phyloP scores from a whole-genome alignment of 2,329 filamentous ascomycete genomes.

The Calonectria naviculata region DNA sequence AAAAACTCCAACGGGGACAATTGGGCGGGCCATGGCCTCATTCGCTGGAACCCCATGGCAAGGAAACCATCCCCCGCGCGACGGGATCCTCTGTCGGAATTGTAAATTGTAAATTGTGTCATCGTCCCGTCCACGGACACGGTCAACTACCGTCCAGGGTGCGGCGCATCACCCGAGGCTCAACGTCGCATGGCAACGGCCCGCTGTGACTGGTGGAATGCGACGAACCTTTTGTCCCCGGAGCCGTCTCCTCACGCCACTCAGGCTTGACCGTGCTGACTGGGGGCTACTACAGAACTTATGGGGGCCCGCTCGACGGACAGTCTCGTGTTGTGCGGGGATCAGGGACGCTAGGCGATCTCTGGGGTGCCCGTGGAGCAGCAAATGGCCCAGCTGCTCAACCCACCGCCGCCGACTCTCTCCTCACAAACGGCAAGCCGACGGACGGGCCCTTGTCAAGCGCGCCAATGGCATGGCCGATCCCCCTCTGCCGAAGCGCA shows the following conservation, averaged over 20 bases:
- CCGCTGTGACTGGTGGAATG: conserved; percentile 4
- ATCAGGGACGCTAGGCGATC: neutral
- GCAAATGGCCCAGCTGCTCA: no score
- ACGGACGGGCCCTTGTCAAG: conserved; percentile 13
- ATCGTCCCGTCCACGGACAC: neutral
- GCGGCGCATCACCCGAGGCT: neutral
- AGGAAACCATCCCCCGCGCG: no score
- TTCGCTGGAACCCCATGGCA: no score
- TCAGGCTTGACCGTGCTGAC: neutral
- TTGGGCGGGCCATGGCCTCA: no score
- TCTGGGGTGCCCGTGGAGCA: no score
- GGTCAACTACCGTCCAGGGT: neutral
- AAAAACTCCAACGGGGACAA: no score
- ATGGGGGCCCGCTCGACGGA: no score
- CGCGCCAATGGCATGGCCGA: conserved; percentile 26
- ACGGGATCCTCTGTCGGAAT: no score
- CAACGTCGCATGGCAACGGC: neutral
- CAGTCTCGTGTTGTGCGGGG: conserved; percentile 29
- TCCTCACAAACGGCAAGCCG: neutral
- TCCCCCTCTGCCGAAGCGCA: conserved; percentile 23
- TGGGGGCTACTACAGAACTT: no score
- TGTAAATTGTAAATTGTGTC: neutral
- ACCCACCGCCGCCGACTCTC: no score
- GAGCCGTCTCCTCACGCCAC: conserved; percentile 3
- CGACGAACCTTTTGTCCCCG: neutral